Evolutionary conservation across 805 yeast genomes (phyloP), one percentile per base, ranked within the genome.

Genomic region (Yueomyces sp.): DNA sequence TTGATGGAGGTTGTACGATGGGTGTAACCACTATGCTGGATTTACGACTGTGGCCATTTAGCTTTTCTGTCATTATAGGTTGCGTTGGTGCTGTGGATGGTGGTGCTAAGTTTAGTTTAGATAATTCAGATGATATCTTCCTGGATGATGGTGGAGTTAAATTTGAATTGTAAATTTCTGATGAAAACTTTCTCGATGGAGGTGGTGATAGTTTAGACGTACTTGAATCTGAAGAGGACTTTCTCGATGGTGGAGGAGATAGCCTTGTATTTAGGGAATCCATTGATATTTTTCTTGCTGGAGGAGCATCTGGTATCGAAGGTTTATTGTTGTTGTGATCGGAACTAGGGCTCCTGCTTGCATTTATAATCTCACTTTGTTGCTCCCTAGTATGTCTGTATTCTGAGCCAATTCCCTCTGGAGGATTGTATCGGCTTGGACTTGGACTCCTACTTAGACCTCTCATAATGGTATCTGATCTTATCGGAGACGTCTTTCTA

Each of bases 401-500:
- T 19, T 19, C 19, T 19, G 19, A 19, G 19, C 19, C 19, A 19
- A 19, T 19, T 19, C 19, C 19, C 19, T 19, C 19, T 19, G 19
- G 19, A 19, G 19, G 19, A 19, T 19, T 2, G 19, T 19, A 19
- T 19, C 42, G 44, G 33, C 45, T 43, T 6, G 54, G 47, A 32
- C 36, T 45, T 36, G 47, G 43, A 12, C 41, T 43, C 3, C 42
- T 33, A 32, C 28, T 28, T 19, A 19, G 19, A 19, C 19, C 19
- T n/a, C 38, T 28, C n/a, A 26, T 3, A 19, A 19, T 19, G 19
- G 19, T 19, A 12, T 27, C 42, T 42, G 49, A 49, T 45, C 51
- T 49, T 1, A 53, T 49, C 28, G 62, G 57, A 37, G 59, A 52
- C 3, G 49, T 41, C 38, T 54, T 53, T 33, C 60, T 47, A n/a